These are phyloP conservation scores for Solanum pimpinellifolium DNA, from an alignment of 257 asterid genomes.

Conservation along the genomic window DNA sequence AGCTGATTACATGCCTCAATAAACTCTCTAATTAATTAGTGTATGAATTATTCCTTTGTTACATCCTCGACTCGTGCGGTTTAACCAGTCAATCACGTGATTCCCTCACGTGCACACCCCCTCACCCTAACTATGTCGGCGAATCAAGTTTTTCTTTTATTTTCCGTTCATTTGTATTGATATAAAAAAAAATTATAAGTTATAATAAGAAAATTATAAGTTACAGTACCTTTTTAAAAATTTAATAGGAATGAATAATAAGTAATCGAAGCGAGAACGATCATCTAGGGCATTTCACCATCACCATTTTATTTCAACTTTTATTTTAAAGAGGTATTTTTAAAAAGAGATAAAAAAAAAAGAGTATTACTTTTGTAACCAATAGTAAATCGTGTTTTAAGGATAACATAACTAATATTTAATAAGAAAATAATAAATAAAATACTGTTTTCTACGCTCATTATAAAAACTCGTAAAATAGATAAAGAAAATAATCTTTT, in stretches of 20 bases:
- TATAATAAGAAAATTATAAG: too few relatives aligned
- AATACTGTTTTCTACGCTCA: neutral
- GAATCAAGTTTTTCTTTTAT: neutral
- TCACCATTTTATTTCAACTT: too few relatives aligned
- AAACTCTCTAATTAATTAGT: neutral
- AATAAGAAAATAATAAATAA: neutral
- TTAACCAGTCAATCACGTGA: slow-evolving; percentile 15
- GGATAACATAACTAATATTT: neutral
- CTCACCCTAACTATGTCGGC: neutral
- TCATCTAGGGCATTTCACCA: too few relatives aligned
- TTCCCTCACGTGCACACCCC: slow-evolving; percentile 1
- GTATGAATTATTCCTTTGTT: neutral
- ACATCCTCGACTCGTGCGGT: slow-evolving; percentile 10
- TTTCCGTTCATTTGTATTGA: neutral
- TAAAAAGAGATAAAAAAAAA: too few relatives aligned
- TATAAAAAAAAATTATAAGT: too few relatives aligned
- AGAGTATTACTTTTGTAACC: neutral
- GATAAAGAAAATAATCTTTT: too few relatives aligned
- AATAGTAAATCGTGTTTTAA: neutral
- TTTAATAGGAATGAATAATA: too few relatives aligned
- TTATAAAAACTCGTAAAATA: neutral
- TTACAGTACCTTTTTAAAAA: too few relatives aligned
- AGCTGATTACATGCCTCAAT: neutral
- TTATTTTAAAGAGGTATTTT: too few relatives aligned
- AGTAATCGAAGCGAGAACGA: too few relatives aligned